A percentile compares a stretch with the other conserved stretches of the same genome.
These are phyloP conservation scores for Penicillium polonicum DNA, from an alignment of 2,329 filamentous ascomycete genomes.

Conservation along the genomic window DNA sequence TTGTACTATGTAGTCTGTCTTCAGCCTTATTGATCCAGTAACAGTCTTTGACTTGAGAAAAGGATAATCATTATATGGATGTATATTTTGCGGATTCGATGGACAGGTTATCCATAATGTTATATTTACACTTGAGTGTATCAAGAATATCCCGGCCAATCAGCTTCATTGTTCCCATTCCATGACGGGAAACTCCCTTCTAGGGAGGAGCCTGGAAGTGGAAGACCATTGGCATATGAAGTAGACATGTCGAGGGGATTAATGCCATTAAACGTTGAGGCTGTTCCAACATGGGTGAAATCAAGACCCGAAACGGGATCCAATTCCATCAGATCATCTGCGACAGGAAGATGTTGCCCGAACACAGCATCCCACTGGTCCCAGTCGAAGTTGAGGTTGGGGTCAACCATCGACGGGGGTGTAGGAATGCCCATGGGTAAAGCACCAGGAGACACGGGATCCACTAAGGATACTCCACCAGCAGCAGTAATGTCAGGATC, in stretches of 20 bases:
- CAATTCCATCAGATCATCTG: conserved; percentile 46
- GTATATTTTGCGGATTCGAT: neutral
- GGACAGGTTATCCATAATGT: neutral
- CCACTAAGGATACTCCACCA: conserved; percentile 22
- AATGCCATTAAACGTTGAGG: conserved; percentile 4
- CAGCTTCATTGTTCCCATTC: conserved; percentile 5
- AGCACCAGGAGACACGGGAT: conserved; percentile 20
- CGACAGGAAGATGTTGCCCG: conserved; percentile 46
- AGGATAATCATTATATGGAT: too few relatives aligned
- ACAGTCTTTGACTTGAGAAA: neutral
- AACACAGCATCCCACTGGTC: conserved; percentile 52
- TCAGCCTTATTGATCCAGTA: neutral
- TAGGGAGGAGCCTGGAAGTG: neutral
- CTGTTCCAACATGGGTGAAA: conserved; percentile 28
- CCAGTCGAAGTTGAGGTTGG: conserved; percentile 50
- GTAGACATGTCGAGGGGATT: neutral
- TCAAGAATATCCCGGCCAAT: conserved; percentile 11
- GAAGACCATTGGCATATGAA: neutral
- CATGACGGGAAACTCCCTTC: conserved; percentile 5
- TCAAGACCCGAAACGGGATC: conserved; percentile 40
- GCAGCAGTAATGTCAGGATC: conserved; percentile 2
- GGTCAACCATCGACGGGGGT: conserved; percentile 40
- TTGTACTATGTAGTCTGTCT: neutral
- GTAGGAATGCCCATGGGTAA: conserved; percentile 28
- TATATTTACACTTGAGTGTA: neutral